Base-by-base conservation (phyloP, 2,329 filamentous ascomycete species). In the Xylariales sp. region DNA sequence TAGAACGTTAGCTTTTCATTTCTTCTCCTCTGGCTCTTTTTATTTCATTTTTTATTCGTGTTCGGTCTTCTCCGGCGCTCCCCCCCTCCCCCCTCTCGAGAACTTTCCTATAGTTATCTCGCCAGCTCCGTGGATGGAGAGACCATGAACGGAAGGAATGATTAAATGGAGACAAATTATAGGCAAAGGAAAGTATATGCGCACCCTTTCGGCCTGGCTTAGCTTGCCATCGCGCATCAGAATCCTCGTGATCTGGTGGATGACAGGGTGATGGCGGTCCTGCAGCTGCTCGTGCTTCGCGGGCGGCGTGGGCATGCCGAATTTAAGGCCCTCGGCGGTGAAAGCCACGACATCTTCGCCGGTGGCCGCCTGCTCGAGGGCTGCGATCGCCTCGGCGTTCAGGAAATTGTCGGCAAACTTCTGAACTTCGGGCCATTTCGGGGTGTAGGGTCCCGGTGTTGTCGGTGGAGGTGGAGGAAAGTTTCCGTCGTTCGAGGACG, bases 141-240 rank as follows among this genome's bases (percentile, higher is more conserved):
- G 14, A 18, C 36, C 23, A 16, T 36, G 12, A 41, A 48, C 39
- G 12, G 39, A 14, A 14, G 14, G 39, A 41, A 41, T 1, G 12
- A 41, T 12, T 14, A 41, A 41, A 4, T 2, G 9, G 45, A 53
- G 45, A 32, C 32, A 16, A 23, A 54, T 4, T 9, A 39, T 39
- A 18, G 16, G 43, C 69, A 43, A 30, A 32, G 43, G 10, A 52
- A 32, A 36, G 28, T 67, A 69, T 65, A 72, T 68, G 45, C 70
- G 41, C 64, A 97, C 94, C 83, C 90, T 89, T 80, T 99, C 93
- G n/a, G 96, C 96, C 79, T 88, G 87, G 77, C 91, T 91, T 78
- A 97, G 88, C 84, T 97, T 97, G 74, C 96, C 96, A 80, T 98
- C 88, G 75, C 86, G 85, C 95, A 98, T 99, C 71, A 99, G 81